Conservation (phyloP, 106 monocot species). For the Ottelia alismoides region DNA sequence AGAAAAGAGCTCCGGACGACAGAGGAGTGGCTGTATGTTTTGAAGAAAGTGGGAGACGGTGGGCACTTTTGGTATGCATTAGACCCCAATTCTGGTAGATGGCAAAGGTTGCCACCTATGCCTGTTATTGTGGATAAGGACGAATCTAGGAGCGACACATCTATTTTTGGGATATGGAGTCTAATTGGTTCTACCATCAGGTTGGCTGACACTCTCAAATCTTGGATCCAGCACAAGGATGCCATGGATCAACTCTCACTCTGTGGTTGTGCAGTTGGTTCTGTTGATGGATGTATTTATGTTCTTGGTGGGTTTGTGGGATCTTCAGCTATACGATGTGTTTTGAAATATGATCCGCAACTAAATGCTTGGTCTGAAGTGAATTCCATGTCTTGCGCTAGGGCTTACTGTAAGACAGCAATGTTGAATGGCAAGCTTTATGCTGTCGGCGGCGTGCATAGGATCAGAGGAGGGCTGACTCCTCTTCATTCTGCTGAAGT, state of each 20-base stretch:
- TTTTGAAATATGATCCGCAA: constrained; percentile 65
- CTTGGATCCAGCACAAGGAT: constrained; percentile 43
- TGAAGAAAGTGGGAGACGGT: constrained; percentile 36
- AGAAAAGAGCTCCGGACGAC: constrained; percentile 53
- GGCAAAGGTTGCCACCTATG: constrained; percentile 77
- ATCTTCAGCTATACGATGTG: constrained; percentile 44
- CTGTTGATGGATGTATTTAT: constrained; percentile 72
- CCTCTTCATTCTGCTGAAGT: constrained; percentile 79
- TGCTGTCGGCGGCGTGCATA: constrained; percentile 75
- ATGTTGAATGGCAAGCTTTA: constrained; percentile 64
- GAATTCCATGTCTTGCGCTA: constrained; percentile 46
- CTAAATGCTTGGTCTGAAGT: constrained; percentile 66
- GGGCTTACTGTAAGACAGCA: constrained; percentile 82
- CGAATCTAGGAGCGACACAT: constrained; percentile 22
- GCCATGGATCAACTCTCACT: constrained; percentile 32
- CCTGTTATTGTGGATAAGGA: constrained; percentile 38
- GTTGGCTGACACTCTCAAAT: constrained; percentile 43
- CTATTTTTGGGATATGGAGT: constrained; percentile 37
- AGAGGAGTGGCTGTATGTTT: constrained; percentile 86
- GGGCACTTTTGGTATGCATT: constrained; percentile 60
- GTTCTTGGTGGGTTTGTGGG: constrained; percentile 73
- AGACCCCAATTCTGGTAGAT: constrained; percentile 50
- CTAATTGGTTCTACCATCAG: constrained; percentile 44
- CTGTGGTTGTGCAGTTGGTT: constrained; percentile 60
- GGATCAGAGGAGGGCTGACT: constrained; percentile 38